A percentile compares a stretch with the other conserved stretches of the same genome.
These are phyloP conservation scores for Withania somnifera DNA, from an alignment of 305 asterid species.

Conservation along the genomic window DNA sequence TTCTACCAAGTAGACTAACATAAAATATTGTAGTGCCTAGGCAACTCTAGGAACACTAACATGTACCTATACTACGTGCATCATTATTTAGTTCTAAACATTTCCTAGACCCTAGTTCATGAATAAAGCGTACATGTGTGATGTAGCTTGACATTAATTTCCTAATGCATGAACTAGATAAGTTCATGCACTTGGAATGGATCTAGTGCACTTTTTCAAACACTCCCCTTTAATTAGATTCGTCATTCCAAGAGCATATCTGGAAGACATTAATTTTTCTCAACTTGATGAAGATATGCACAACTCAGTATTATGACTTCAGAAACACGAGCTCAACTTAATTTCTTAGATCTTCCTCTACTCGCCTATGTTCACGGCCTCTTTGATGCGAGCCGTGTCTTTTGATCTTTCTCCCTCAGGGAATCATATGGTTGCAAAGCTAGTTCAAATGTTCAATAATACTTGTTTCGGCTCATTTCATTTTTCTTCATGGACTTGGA, in stretches of 20 bases:
- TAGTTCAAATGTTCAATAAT: too few species aligned
- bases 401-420: too few species aligned
- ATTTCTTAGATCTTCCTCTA: neutral
- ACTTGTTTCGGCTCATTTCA: too few species aligned
- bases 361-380: neutral
- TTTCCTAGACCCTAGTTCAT: neutral
- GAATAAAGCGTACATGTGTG: neutral
- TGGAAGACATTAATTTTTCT: neutral
- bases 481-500: too few species aligned
- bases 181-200: neutral
- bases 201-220: neutral
- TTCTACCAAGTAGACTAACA: neutral
- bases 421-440: too few species aligned
- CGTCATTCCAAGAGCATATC: neutral
- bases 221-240: neutral
- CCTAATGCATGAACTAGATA: neutral
- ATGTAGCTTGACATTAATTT: neutral
- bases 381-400: too few species aligned
- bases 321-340: neutral
- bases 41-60: neutral
- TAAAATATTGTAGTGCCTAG: neutral
- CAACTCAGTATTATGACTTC: neutral
- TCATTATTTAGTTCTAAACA: neutral
- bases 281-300: neutral
- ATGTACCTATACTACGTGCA: neutral